phyloP scores from a whole-genome alignment of 352 stramenopile genomes.

The Phytophthora pistaciae region DNA sequence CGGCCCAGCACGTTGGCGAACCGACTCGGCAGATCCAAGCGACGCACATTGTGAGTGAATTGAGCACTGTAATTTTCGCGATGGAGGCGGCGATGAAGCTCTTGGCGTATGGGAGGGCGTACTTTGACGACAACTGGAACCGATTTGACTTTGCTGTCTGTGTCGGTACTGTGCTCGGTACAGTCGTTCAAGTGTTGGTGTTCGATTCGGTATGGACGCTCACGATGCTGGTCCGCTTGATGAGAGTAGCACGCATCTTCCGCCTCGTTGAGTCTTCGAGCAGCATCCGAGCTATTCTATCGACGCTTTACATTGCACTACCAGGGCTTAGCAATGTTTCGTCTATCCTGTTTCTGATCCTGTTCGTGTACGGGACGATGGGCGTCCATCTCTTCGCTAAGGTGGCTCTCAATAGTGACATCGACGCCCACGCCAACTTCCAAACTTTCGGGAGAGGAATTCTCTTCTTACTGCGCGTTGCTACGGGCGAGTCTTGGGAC shows the following conservation, averaged over 20 bases:
- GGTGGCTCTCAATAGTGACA: slow-evolving; percentile 64
- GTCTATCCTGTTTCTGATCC: slow-evolving; percentile 88
- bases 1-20: slow-evolving; percentile 84
- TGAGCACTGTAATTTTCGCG: slow-evolving; percentile 88
- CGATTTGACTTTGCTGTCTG: slow-evolving; percentile 90
- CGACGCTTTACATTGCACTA: slow-evolving; percentile 89
- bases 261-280: slow-evolving; percentile 84
- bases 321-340: slow-evolving; percentile 90
- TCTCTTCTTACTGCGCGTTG: slow-evolving; percentile 88
- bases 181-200: slow-evolving; percentile 56
- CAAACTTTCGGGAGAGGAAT: slow-evolving; percentile 88
- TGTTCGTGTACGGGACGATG: slow-evolving; percentile 94
- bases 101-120: slow-evolving; percentile 65
- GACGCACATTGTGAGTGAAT: slow-evolving; percentile 76
- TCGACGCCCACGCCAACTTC: slow-evolving; percentile 92
- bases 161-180: slow-evolving; percentile 55
- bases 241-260: slow-evolving; percentile 88
- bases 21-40: slow-evolving; percentile 44
- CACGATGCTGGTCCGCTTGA: slow-evolving; percentile 86
- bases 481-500: slow-evolving; percentile 94
- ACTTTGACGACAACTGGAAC: slow-evolving; percentile 89
- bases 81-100: slow-evolving; percentile 90
- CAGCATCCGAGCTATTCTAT: slow-evolving; percentile 84
- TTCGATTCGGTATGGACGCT: slow-evolving; percentile 60
- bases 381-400: slow-evolving; percentile 93